These are phyloP conservation scores for Pseudocercospora macadamiae DNA, from an alignment of 2,329 filamentous ascomycete genomes.

Conservation along the genomic window DNA sequence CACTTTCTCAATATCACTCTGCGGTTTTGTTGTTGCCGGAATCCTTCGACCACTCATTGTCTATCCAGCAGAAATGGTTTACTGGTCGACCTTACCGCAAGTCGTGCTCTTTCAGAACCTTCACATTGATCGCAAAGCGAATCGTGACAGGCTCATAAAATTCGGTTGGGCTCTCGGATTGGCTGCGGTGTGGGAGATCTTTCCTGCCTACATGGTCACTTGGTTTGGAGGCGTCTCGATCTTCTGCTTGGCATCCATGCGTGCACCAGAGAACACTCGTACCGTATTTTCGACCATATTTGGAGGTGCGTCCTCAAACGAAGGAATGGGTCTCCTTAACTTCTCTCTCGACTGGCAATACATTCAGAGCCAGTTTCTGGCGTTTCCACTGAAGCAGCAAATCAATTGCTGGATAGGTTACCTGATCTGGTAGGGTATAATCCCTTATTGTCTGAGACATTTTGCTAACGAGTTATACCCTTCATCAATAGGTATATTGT, in stretches of 20 bases:
- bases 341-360: slow-evolving; percentile 53
- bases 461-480: too few species aligned
- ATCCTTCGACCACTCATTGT: slow-evolving; percentile 51
- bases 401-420: slow-evolving; percentile 51
- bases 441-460: too few species aligned
- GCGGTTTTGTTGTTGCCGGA: slow-evolving; percentile 55
- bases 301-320: slow-evolving; percentile 51
- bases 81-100: slow-evolving; percentile 45
- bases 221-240: slow-evolving; percentile 47
- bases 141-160: slow-evolving; percentile 45
- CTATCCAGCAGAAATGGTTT: slow-evolving; percentile 55
- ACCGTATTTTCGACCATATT: slow-evolving; percentile 54
- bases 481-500: slow-evolving; percentile 52
- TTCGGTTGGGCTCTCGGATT: slow-evolving; percentile 47
- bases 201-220: slow-evolving; percentile 54
- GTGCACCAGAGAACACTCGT: slow-evolving; percentile 50
- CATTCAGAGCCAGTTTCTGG: slow-evolving; percentile 54
- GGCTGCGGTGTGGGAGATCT: slow-evolving; percentile 52
- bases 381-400: slow-evolving; percentile 54
- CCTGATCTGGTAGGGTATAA: too few species aligned
- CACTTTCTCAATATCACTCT: slow-evolving; percentile 52
- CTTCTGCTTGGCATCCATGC: slow-evolving; percentile 55
- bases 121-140: slow-evolving; percentile 40
- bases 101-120: slow-evolving; percentile 45
- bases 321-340: slow-evolving; percentile 50